phyloP scores from a whole-genome alignment of 2,329 filamentous ascomycete species.

The Thelonectria blattea region DNA sequence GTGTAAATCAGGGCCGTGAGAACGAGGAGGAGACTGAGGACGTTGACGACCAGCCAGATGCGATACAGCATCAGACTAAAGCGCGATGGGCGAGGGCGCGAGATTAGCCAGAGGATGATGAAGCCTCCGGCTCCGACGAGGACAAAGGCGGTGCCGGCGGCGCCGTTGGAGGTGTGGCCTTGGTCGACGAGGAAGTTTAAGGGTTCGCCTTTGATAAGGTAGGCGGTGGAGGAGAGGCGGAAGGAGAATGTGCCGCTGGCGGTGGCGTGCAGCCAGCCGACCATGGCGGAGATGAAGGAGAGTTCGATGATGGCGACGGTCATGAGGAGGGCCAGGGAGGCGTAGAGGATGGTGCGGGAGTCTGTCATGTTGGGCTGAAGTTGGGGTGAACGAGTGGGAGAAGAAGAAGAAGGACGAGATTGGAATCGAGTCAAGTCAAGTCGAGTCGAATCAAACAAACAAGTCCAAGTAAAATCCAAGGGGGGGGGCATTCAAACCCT shows the following conservation, averaged over 20 bases:
- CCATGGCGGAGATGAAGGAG: constrained; percentile 37
- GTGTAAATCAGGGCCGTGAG: constrained; percentile 36
- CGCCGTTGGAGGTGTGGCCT: constrained; percentile 39
- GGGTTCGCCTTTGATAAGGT: constrained; percentile 30
- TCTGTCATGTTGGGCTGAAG: background rate
- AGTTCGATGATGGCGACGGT: constrained; percentile 37
- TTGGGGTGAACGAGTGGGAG: background rate
- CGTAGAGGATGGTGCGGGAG: constrained; percentile 22
- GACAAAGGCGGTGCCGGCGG: constrained; percentile 38
- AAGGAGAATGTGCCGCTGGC: constrained; percentile 35
- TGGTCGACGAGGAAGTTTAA: constrained; percentile 37
- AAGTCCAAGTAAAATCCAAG: no score
- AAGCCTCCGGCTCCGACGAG: constrained; percentile 37
- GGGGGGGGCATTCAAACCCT: no score
- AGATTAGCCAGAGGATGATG: constrained; percentile 31
- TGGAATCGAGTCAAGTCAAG: background rate
- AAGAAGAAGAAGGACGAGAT: background rate
- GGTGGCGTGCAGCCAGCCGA: constrained; percentile 36
- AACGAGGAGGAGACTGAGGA: constrained; percentile 32
- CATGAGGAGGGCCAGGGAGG: constrained; percentile 37
- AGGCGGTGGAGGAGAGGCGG: constrained; percentile 15
- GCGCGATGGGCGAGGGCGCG: constrained; percentile 16
- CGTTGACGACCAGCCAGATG: constrained; percentile 32
- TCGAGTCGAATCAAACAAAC: no score
- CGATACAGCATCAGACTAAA: constrained; percentile 29